Conservation (phyloP, 2,329 filamentous ascomycete genomes). For the Ophiostoma quercus region DNA sequence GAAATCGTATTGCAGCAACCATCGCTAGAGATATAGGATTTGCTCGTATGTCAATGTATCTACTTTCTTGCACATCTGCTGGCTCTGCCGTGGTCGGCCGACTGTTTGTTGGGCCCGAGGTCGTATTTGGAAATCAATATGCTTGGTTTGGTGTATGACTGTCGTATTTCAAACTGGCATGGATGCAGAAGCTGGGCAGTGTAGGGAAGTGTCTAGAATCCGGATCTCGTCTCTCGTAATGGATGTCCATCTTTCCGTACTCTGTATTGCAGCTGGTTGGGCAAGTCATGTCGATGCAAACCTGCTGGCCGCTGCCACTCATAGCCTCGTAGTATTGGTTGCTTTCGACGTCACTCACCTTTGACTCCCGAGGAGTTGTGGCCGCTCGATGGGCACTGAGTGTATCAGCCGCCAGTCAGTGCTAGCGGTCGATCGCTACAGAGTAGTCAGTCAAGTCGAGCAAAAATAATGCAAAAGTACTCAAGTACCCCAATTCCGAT, state of each 20-base stretch:
- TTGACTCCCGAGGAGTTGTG: neutral
- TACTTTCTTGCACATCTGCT: neutral
- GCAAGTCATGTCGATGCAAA: too few relatives aligned
- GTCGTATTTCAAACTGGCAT: neutral
- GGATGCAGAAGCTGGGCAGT: neutral
- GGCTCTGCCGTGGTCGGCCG: neutral
- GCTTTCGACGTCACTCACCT: neutral
- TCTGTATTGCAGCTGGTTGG: neutral
- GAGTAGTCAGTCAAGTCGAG: neutral
- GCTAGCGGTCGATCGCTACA: conserved; percentile 3
- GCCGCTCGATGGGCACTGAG: neutral
- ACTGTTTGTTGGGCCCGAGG: neutral
- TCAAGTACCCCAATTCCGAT: neutral
- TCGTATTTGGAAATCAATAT: neutral
- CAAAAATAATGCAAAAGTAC: neutral
- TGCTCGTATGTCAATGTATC: neutral
- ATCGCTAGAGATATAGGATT: neutral
- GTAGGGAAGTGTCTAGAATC: neutral
- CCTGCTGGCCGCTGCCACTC: too few relatives aligned
- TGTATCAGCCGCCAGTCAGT: neutral
- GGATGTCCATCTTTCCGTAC: neutral
- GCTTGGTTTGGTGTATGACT: neutral
- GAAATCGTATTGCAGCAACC: neutral
- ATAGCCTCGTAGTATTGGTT: too few relatives aligned
- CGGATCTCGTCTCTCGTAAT: neutral